Evolutionary conservation across 2,329 filamentous ascomycete species (phyloP).

Genomic region (Colletotrichum sp.): DNA sequence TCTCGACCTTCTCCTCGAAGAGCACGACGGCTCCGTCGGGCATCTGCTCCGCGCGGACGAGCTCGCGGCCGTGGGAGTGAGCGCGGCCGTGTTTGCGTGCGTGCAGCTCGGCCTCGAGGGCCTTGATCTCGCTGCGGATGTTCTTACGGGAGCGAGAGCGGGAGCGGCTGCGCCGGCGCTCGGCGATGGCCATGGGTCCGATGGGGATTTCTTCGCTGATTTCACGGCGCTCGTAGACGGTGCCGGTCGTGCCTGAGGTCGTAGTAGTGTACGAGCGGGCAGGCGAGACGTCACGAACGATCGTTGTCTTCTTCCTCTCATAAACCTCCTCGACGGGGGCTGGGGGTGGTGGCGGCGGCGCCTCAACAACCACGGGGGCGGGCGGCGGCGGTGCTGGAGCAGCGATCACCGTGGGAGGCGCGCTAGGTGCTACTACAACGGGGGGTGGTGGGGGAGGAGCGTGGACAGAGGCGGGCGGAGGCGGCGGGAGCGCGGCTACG

Average conservation of each 20-base stretch:
- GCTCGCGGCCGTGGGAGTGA: constrained; percentile 48
- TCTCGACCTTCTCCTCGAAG: constrained; percentile 65
- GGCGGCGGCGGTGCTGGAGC: constrained; percentile 28
- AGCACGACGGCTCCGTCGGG: constrained; percentile 68
- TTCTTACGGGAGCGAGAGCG: constrained; percentile 57
- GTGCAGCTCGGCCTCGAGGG: constrained; percentile 68
- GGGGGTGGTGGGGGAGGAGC: constrained; percentile 19
- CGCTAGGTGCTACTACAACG: constrained; percentile 30
- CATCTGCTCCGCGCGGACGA: constrained; percentile 62
- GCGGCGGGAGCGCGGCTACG: constrained; percentile 27
- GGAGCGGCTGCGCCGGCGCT: constrained; percentile 45
- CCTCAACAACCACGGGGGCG: constrained; percentile 37
- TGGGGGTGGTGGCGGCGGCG: constrained; percentile 33
- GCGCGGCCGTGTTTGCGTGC: constrained; percentile 37
- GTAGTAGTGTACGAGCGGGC: constrained; percentile 41
- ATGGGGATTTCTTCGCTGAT: constrained; percentile 36
- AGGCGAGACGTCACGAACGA: constrained; percentile 57
- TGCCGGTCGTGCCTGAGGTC: constrained; percentile 36
- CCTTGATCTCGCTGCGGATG: constrained; percentile 74
- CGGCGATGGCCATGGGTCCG: constrained; percentile 46
- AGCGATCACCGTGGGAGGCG: constrained; percentile 30
- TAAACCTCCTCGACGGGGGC: constrained; percentile 42
- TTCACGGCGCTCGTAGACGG: constrained; percentile 45
- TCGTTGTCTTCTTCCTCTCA: constrained; percentile 51
- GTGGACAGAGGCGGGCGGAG: constrained; percentile 27